A percentile compares a stretch with the other conserved stretches of the same genome.
phyloP scores from a whole-genome alignment of 805 yeast genomes.

The Torulaspora indica region DNA sequence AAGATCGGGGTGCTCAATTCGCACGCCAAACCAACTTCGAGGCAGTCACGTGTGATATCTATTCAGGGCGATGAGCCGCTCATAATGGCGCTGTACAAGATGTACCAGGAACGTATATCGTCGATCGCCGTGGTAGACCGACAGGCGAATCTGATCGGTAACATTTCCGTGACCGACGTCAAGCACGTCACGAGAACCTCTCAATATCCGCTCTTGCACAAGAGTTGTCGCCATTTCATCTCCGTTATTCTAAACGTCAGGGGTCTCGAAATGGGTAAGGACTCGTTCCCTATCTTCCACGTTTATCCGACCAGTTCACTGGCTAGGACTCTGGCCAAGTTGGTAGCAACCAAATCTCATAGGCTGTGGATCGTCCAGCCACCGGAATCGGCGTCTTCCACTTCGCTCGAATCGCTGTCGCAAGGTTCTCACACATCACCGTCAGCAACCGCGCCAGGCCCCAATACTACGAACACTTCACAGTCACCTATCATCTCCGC shows the following conservation, averaged over 20 bases:
- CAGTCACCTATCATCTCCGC: slow-evolving; percentile 29
- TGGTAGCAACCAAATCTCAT: slow-evolving; percentile 93
- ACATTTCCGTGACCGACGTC: slow-evolving; percentile 92
- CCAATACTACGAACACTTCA: slow-evolving; percentile 8
- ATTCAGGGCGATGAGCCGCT: slow-evolving; percentile 83
- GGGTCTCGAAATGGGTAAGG: slow-evolving; percentile 83
- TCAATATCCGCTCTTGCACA: slow-evolving; percentile 74
- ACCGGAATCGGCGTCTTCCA: slow-evolving; percentile 28
- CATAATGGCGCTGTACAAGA: slow-evolving; percentile 78
- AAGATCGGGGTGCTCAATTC: slow-evolving; percentile 60
- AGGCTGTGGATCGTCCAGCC: slow-evolving; percentile 80
- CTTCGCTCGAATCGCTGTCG: slow-evolving; percentile 9
- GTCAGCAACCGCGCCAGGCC: slow-evolving; percentile 25
- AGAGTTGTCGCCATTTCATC: slow-evolving; percentile 81
- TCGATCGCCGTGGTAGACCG: slow-evolving; percentile 91
- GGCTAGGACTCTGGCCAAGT: slow-evolving; percentile 85
- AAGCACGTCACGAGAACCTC: slow-evolving; percentile 81
- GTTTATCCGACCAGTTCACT: slow-evolving; percentile 74
- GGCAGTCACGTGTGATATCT: slow-evolving; percentile 57
- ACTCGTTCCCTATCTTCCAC: slow-evolving; percentile 94
- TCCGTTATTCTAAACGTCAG: slow-evolving; percentile 79
- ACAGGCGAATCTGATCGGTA: slow-evolving; percentile 72
- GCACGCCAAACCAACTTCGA: slow-evolving; percentile 36
- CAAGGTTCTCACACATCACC: slow-evolving; percentile 17
- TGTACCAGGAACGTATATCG: slow-evolving; percentile 80